These are phyloP conservation scores for Vigna mungo DNA, from an alignment of 306 rosid genomes.

Conservation along the genomic window DNA sequence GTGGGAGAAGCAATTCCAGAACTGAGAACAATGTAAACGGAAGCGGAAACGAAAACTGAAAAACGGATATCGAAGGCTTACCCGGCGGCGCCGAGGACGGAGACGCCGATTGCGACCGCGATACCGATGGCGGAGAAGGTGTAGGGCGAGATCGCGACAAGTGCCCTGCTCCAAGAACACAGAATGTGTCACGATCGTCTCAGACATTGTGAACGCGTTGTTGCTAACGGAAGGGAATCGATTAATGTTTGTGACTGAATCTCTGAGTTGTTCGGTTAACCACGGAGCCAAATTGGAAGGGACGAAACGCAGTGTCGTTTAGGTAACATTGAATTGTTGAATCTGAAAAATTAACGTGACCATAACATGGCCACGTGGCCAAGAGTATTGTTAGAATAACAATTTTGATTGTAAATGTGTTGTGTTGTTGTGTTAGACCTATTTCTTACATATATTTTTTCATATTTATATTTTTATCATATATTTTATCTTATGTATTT, in stretches of 20 bases:
- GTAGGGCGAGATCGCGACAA: slow-evolving; percentile 55
- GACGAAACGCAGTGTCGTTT: no score
- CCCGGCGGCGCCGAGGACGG: slow-evolving; percentile 69
- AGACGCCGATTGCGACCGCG: slow-evolving; percentile 59
- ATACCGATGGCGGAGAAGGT: slow-evolving; percentile 59
- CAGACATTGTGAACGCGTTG: slow-evolving; percentile 23
- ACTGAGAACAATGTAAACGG: background rate
- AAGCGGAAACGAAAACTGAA: background rate
- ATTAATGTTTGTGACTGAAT: background rate
- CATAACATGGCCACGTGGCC: no score
- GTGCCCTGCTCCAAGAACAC: slow-evolving; percentile 53
- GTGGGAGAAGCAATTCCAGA: background rate
- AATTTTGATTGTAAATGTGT: no score
- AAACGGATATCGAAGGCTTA: slow-evolving; percentile 4
- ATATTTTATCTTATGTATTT: no score
- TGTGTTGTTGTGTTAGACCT: no score
- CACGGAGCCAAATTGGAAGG: no score
- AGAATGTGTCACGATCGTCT: slow-evolving; percentile 26
- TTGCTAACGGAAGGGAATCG: background rate
- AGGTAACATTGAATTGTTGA: no score
- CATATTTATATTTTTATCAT: no score
- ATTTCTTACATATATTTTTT: no score
- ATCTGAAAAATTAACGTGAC: no score
- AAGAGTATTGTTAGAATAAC: no score
- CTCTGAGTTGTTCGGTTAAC: slow-evolving; percentile 20